phyloP scores from a whole-genome alignment of 805 yeast genomes.

The Candida silvatica region DNA sequence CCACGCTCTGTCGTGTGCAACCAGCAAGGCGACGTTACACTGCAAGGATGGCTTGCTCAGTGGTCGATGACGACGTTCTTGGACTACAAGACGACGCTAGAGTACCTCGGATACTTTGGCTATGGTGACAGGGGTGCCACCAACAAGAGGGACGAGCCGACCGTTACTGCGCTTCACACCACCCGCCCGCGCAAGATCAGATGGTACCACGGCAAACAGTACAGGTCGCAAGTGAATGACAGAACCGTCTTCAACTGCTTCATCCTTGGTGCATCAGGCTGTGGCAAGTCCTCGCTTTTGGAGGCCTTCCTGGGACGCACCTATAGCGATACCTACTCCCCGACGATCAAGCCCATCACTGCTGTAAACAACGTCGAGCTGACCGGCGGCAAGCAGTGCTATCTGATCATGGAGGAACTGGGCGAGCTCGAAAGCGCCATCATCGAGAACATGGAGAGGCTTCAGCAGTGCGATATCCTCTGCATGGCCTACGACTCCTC shows the following conservation, averaged over 20 bases:
- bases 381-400: constrained; percentile 93
- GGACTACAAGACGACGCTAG: constrained; percentile 76
- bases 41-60: constrained; percentile 98
- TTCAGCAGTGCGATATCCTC: constrained; percentile 84
- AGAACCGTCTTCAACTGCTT: constrained; percentile 90
- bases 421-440: constrained; percentile 84
- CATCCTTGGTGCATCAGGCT: constrained; percentile 72
- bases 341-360: constrained; percentile 71
- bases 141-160: constrained; percentile 10
- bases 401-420: constrained; percentile 80
- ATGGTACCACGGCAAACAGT: constrained; percentile 52
- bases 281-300: constrained; percentile 82
- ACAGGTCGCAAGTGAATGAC: constrained; percentile 64
- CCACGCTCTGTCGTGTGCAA: constrained; percentile 86
- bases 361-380: constrained; percentile 91
- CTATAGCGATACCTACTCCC: constrained; percentile 63
- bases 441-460: constrained; percentile 54
- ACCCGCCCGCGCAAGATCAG: constrained; percentile 75
- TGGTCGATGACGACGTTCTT: constrained; percentile 96
- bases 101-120: constrained; percentile 85
- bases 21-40: constrained; percentile 80
- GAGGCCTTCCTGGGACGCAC: constrained; percentile 76
- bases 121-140: constrained; percentile 41
- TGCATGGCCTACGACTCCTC: constrained; percentile 91
- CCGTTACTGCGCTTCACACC: constrained; percentile 51